Evolutionary conservation across 2,329 filamentous ascomycete species (phyloP), one percentile per base, ranked within the genome.

Genomic region (Aspergillus phoenicis): DNA sequence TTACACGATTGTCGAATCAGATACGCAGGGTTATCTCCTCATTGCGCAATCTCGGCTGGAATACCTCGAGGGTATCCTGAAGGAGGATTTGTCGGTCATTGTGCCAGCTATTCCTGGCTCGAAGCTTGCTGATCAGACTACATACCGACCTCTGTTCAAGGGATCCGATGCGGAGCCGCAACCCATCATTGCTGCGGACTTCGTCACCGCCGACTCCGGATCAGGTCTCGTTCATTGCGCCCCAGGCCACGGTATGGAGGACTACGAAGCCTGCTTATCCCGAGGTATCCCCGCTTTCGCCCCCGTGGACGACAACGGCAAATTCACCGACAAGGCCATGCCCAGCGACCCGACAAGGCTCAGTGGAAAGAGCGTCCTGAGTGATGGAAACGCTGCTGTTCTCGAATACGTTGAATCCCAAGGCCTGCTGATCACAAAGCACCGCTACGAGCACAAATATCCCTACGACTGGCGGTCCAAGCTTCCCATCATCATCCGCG

Each of bases 381-480:
- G 85, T 17, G 85, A 87, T 8, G 93, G 93, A 43, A 87, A 87
- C 38, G 78, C 83, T 53, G 84, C 85, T 3, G 88, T 97, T 0
- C 75, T 98, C 36, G 81, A 88, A 1, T 81, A 95, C 54, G 81
- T 97, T 2, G 79, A 82, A 26, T 80, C 83, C 0, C 80, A 87
- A 62, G 73, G 71, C 20, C 73, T 81, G n/a, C 84, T 98, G 3
- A 79, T 97, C 43, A 83, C 84, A 41, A 85, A 84, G 4, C 89
- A 96, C 67, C 83, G 82, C 59, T 89, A 94, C 73, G 84, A 83
- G 56, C 95, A 99, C 81, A 98, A 97, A 76, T 98, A 98, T 73
- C 95, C 95, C 0, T 97, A 98, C 68, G 95, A 99, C 77, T 99
- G 95, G 95, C 86, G 95, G 57, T 96, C 94, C 0, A 99, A 98